Conservation (phyloP, 805 yeast genomes). For the Brettanomyces naardenensis region DNA sequence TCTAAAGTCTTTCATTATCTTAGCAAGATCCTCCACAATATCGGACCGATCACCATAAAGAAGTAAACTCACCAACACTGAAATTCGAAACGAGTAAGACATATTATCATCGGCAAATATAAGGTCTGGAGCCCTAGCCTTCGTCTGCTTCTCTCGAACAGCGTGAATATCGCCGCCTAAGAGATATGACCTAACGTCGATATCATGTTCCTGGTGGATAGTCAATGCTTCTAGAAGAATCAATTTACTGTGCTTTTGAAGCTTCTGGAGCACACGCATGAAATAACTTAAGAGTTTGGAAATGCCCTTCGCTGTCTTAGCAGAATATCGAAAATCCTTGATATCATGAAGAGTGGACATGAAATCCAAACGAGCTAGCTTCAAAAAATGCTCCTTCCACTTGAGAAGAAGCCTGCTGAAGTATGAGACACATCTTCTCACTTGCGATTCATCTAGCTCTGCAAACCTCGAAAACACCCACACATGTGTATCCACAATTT, state of each 20-base stretch:
- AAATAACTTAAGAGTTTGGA: conserved; percentile 59
- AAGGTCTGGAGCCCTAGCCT: conserved; percentile 12
- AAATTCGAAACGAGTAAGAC: conserved; percentile 18
- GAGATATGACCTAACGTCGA: conserved; percentile 41
- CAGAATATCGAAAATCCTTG: conserved; percentile 39
- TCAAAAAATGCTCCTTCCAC: conserved; percentile 44
- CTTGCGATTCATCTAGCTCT: conserved; percentile 52
- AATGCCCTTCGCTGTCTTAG: conserved; percentile 48
- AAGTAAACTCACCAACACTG: conserved; percentile 17
- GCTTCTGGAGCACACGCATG: conserved; percentile 48
- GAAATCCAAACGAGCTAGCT: conserved; percentile 66
- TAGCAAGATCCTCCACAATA: conserved; percentile 36
- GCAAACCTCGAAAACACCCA: conserved; percentile 49
- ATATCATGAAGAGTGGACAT: conserved; percentile 49
- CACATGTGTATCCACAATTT: conserved; percentile 58
- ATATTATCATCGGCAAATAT: conserved; percentile 11
- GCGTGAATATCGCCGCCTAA: conserved; percentile 48
- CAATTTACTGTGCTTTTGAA: conserved; percentile 42
- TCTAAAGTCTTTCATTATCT: conserved; percentile 6
- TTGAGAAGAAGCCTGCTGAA: conserved; percentile 65
- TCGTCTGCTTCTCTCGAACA: conserved; percentile 25
- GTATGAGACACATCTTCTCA: conserved; percentile 59
- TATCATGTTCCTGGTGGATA: conserved; percentile 38
- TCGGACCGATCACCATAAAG: conserved; percentile 37
- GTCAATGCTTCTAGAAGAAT: conserved; percentile 61